A percentile compares a stretch with the other conserved stretches of the same genome.
These are phyloP conservation scores for Crithidia mellificae DNA, from an alignment of 208 protist species.

Conservation along the genomic window DNA sequence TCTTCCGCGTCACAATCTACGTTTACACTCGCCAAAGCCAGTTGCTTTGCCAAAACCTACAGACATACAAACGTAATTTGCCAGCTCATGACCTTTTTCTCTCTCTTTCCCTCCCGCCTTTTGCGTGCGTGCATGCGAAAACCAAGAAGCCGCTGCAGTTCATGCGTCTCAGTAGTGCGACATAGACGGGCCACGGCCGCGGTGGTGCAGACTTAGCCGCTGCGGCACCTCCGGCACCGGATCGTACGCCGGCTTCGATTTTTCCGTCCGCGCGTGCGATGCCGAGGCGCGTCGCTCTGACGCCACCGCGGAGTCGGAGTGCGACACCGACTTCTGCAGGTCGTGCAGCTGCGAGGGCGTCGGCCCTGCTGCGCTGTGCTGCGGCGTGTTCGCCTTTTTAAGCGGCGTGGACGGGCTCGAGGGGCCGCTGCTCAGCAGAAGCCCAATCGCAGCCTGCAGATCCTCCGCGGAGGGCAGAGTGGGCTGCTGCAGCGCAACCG, in stretches of 20 bases:
- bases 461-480: background rate
- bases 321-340: background rate
- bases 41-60: too few relatives aligned
- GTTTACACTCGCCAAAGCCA: too few relatives aligned
- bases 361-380: background rate
- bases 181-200: background rate
- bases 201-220: background rate
- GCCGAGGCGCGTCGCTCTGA: constrained; percentile 9
- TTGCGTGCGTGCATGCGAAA: too few relatives aligned
- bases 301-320: background rate
- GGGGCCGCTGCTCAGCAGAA: background rate
- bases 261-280: background rate
- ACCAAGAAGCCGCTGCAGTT: too few relatives aligned
- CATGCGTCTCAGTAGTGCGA: constrained; percentile 22
- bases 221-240: constrained; percentile 14
- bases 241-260: background rate
- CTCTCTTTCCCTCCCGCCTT: too few relatives aligned
- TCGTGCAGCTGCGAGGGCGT: background rate
- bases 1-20: too few relatives aligned
- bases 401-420: background rate
- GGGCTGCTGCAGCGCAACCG: background rate
- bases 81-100: too few relatives aligned
- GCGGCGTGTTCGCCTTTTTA: background rate
- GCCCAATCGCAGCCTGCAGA: background rate
- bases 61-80: too few relatives aligned